A percentile compares a stretch with the other conserved stretches of the same genome.
Evolutionary conservation across 257 asterid genomes (phyloP).

Genomic region (Thymus mandschuricus): DNA sequence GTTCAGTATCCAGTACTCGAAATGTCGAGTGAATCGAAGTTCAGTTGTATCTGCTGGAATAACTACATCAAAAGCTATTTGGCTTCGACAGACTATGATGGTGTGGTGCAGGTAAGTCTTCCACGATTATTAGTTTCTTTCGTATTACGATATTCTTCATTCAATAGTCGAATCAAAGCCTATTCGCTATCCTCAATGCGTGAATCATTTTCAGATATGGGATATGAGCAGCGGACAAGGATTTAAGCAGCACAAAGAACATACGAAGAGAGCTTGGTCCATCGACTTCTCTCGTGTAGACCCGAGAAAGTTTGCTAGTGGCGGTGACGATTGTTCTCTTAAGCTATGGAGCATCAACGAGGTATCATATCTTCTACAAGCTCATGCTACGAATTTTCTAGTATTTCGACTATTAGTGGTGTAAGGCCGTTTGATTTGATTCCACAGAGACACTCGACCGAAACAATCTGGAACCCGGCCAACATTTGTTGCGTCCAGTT

Average conservation of each 20-base stretch:
- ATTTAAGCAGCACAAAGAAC: slow-evolving; percentile 39
- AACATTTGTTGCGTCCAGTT: slow-evolving; percentile 63
- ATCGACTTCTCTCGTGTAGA: slow-evolving; percentile 64
- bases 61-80: slow-evolving; percentile 49
- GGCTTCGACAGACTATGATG: slow-evolving; percentile 58
- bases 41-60: slow-evolving; percentile 67
- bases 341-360: slow-evolving; percentile 65
- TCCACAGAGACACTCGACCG: slow-evolving; percentile 42
- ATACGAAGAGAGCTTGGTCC: slow-evolving; percentile 60
- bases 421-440: background rate
- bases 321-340: slow-evolving; percentile 66
- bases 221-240: slow-evolving; percentile 53
- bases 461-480: slow-evolving; percentile 44
- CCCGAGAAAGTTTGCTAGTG: slow-evolving; percentile 63
- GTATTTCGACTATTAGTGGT: background rate
- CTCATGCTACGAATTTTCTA: no score
- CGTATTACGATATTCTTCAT: background rate
- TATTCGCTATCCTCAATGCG: background rate
- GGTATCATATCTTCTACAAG: slow-evolving; percentile 26
- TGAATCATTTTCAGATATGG: slow-evolving; percentile 47
- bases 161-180: background rate
- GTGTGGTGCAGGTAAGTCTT: slow-evolving; percentile 49
- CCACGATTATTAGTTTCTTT: background rate
- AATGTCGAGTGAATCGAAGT: slow-evolving; percentile 46
- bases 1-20: slow-evolving; percentile 61